A percentile compares a stretch with the other conserved stretches of the same genome.
These are phyloP conservation scores for Psilocybe subaeruginosa DNA, from an alignment of 768 basidiomycete genomes.

Conservation along the genomic window DNA sequence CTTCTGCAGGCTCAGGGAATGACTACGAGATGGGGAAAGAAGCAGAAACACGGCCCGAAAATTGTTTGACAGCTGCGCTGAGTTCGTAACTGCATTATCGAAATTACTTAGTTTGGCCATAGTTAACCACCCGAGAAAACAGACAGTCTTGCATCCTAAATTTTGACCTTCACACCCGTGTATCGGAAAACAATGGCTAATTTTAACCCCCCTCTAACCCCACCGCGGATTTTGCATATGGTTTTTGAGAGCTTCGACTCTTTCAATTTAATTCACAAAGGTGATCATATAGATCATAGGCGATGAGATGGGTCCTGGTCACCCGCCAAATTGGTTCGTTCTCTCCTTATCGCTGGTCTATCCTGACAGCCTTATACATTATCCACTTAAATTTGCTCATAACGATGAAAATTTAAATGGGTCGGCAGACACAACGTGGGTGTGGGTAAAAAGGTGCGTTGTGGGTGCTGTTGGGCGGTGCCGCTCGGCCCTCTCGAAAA, in stretches of 20 bases:
- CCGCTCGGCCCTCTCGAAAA: constrained; percentile 8
- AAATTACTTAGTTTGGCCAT: background rate
- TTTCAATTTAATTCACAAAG: background rate
- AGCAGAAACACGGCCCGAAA: background rate
- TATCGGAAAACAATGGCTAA: background rate
- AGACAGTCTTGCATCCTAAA: background rate
- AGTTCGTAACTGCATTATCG: background rate
- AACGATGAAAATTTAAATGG: background rate
- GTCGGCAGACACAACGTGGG: background rate
- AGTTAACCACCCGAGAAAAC: background rate
- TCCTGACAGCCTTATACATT: no score
- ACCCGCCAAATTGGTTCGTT: no score
- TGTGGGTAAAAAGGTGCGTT: background rate
- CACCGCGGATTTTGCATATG: background rate
- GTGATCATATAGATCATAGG: background rate
- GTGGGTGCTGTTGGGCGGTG: background rate
- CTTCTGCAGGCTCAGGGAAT: background rate
- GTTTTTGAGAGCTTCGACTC: background rate
- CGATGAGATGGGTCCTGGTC: background rate
- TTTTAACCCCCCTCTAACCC: background rate
- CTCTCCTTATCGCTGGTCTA: no score
- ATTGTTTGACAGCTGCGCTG: background rate
- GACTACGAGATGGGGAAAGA: background rate
- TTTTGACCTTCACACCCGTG: background rate
- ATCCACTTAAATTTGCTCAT: no score